Conservation (phyloP, 75 land plant species). For the Larix kaempferi region DNA sequence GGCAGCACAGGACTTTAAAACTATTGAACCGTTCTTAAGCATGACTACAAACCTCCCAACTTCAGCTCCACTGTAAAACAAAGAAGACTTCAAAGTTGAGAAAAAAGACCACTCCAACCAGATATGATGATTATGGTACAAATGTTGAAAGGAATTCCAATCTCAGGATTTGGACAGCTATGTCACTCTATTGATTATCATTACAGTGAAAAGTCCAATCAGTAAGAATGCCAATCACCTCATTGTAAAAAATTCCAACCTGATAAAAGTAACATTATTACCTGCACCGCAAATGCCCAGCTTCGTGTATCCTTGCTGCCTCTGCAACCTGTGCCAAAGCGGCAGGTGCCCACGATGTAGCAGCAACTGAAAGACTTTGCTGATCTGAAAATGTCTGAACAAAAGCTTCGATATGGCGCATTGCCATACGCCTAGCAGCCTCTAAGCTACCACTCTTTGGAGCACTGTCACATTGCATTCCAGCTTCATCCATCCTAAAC, state of each 20-base stretch:
- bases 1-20: constrained; percentile 88
- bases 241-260: neutral
- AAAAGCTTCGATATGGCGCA: constrained; percentile 85
- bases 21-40: constrained; percentile 76
- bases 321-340: constrained; percentile 77
- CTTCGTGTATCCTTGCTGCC: constrained; percentile 86
- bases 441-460: constrained; percentile 69
- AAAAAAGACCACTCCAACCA: neutral
- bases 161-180: neutral
- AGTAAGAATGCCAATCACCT: too few relatives aligned
- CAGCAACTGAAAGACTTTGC: constrained; percentile 57
- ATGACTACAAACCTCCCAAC: constrained; percentile 90
- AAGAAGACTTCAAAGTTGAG: neutral
- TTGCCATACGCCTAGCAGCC: constrained; percentile 75
- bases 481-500: constrained; percentile 85
- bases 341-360: constrained; percentile 76
- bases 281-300: constrained; percentile 99
- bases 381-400: constrained; percentile 78
- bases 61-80: constrained; percentile 76
- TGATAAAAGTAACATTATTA: constrained; percentile 4
- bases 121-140: neutral
- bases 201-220: too few relatives aligned
- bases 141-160: neutral
- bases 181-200: too few relatives aligned
- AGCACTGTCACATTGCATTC: constrained; percentile 52